A percentile compares a stretch with the other conserved stretches of the same genome.
Evolutionary conservation across 768 basidiomycete species (phyloP).

Genomic region (Hypholoma sublateritium): DNA sequence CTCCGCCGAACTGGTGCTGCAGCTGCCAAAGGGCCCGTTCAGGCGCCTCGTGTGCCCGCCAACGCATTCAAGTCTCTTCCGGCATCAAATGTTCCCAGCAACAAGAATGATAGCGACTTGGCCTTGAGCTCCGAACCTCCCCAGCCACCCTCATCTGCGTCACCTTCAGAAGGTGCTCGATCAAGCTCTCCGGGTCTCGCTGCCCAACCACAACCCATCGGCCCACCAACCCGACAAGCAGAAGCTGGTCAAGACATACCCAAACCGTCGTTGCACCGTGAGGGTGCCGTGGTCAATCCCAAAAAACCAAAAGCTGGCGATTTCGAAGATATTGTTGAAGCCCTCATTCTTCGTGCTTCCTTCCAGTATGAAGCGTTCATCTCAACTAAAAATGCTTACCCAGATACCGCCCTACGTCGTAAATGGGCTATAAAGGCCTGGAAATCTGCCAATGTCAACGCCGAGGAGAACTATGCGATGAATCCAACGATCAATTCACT

Average conservation of each 20-base stretch:
- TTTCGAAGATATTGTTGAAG: not conserved
- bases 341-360: not conserved
- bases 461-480: not conserved
- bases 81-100: not conserved
- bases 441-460: not conserved
- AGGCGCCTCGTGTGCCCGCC: not conserved
- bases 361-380: not conserved
- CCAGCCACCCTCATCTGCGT: too few species aligned
- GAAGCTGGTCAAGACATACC: not conserved
- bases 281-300: not conserved
- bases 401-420: not conserved
- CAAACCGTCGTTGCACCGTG: too few species aligned
- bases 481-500: not conserved
- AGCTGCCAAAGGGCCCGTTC: not conserved
- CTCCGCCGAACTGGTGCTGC: not conserved
- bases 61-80: not conserved
- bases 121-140: not conserved
- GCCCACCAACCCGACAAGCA: not conserved
- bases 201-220: not conserved
- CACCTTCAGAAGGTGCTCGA: too few species aligned
- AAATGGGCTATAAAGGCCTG: not conserved
- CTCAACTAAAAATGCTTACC: not conserved
- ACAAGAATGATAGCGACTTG: not conserved
- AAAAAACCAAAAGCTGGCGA: not conserved
- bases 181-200: too few species aligned